Conservation (phyloP, 495 filamentous ascomycete genomes). For the Cryomyces minteri region DNA sequence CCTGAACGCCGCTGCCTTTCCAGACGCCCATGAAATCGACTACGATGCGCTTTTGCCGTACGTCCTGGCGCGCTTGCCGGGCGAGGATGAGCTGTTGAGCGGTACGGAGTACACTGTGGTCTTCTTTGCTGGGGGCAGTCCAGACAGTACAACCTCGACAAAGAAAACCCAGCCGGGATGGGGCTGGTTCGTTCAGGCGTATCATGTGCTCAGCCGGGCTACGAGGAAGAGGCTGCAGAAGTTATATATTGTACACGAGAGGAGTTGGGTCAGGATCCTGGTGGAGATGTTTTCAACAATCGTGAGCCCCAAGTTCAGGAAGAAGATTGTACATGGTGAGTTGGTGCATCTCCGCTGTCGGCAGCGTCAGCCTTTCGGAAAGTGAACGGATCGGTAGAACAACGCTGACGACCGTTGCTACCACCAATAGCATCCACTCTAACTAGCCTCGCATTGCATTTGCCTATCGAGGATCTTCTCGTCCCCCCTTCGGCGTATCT, state of each 20-base stretch:
- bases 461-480: slow-evolving; percentile 29
- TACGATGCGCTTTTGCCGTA: slow-evolving; percentile 37
- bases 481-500: slow-evolving; percentile 34
- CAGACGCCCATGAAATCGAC: slow-evolving; percentile 28
- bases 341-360: not conserved
- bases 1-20: slow-evolving; percentile 36
- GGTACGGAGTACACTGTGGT: slow-evolving; percentile 34
- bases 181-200: slow-evolving; percentile 40
- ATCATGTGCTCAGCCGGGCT: slow-evolving; percentile 31
- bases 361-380: too few relatives aligned
- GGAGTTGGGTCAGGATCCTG: slow-evolving; percentile 34
- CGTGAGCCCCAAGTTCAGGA: slow-evolving; percentile 36
- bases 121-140: slow-evolving; percentile 33
- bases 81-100: slow-evolving; percentile 31
- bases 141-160: slow-evolving; percentile 17
- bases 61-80: slow-evolving; percentile 32
- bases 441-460: slow-evolving; percentile 25
- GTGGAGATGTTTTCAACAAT: slow-evolving; percentile 37
- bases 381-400: too few relatives aligned
- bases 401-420: not conserved
- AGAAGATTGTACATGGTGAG: slow-evolving; percentile 35
- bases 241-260: slow-evolving; percentile 38
- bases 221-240: slow-evolving; percentile 33
- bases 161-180: slow-evolving; percentile 31
- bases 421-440: slow-evolving; percentile 25